phyloP scores from a whole-genome alignment of 2,329 filamentous ascomycete genomes.

The Juglanconis juglandina region DNA sequence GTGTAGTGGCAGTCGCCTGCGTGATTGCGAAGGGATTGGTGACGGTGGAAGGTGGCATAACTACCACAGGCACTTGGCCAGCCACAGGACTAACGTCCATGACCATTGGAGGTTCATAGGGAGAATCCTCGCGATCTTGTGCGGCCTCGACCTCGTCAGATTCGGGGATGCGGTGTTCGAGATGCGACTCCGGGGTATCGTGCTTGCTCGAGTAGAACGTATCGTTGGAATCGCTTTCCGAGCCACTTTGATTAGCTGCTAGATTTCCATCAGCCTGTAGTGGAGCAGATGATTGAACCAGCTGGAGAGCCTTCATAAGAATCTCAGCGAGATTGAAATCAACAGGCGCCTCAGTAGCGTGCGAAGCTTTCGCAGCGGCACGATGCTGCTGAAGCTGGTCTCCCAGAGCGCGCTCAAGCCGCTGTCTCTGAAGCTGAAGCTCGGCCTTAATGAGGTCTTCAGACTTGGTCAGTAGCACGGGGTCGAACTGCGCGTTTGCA shows the following conservation, averaged over 20 bases:
- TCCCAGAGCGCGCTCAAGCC: slow-evolving; percentile 72
- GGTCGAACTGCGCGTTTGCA: slow-evolving; percentile 68
- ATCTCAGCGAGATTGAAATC: slow-evolving; percentile 72
- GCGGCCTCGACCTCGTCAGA: slow-evolving; percentile 34
- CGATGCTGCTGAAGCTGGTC: slow-evolving; percentile 70
- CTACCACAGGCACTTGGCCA: slow-evolving; percentile 12
- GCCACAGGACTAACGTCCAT: slow-evolving; percentile 22
- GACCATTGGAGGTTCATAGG: slow-evolving; percentile 32
- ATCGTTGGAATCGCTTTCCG: slow-evolving; percentile 77
- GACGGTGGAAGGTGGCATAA: slow-evolving; percentile 7
- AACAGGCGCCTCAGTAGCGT: slow-evolving; percentile 49
- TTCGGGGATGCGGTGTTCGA: slow-evolving; percentile 44
- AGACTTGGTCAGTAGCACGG: slow-evolving; percentile 81
- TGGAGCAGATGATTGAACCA: slow-evolving; percentile 66
- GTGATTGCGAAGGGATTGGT: slow-evolving; percentile 3
- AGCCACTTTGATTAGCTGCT: slow-evolving; percentile 54
- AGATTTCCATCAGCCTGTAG: slow-evolving; percentile 53
- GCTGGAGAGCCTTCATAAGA: slow-evolving; percentile 64
- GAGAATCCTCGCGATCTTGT: slow-evolving; percentile 34
- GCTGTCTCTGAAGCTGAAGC: slow-evolving; percentile 72
- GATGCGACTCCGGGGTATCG: slow-evolving; percentile 64
- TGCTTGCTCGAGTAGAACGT: slow-evolving; percentile 95
- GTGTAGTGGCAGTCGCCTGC: slow-evolving; percentile 10
- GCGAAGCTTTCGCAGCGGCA: slow-evolving; percentile 39
- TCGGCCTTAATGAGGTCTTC: slow-evolving; percentile 80